Conservation (phyloP, 495 filamentous ascomycete genomes). For the Tetracladium setigerum region DNA sequence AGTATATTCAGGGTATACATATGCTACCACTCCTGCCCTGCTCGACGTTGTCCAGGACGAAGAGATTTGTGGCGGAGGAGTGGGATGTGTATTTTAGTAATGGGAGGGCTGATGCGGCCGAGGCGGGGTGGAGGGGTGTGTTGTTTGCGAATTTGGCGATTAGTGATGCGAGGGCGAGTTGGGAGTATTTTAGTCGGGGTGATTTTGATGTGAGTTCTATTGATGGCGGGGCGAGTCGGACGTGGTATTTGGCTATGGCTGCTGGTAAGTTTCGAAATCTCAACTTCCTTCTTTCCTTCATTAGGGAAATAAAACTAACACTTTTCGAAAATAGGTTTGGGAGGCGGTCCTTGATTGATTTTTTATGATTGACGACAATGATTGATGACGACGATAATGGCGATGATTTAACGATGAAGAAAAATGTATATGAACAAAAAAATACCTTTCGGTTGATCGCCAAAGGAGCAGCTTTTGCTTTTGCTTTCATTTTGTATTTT, state of each 20-base stretch:
- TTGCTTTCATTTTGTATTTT: no score
- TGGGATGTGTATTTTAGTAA: slow-evolving; percentile 73
- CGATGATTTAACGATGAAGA: no score
- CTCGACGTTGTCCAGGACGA: slow-evolving; percentile 56
- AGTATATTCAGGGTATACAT: slow-evolving; percentile 92
- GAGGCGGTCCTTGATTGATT: no score
- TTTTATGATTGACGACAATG: no score
- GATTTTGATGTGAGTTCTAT: slow-evolving; percentile 66
- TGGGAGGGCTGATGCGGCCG: slow-evolving; percentile 49
- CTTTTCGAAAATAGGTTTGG: no score
- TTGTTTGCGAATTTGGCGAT: slow-evolving; percentile 77
- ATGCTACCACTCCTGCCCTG: slow-evolving; percentile 84
- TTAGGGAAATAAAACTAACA: no score
- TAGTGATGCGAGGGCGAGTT: slow-evolving; percentile 62
- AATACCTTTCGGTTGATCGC: no score
- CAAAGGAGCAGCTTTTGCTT: no score
- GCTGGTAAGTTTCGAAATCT: slow-evolving; percentile 32
- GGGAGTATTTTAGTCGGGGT: slow-evolving; percentile 60
- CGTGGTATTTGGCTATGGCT: slow-evolving; percentile 82
- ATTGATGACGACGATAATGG: no score
- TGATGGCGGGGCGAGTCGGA: slow-evolving; percentile 78
- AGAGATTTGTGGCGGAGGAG: slow-evolving; percentile 72
- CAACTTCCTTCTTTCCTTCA: not conserved
- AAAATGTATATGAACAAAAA: no score
- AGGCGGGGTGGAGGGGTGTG: slow-evolving; percentile 79